phyloP scores from a whole-genome alignment of 345 rosid genomes.

The Camelina sativa region DNA sequence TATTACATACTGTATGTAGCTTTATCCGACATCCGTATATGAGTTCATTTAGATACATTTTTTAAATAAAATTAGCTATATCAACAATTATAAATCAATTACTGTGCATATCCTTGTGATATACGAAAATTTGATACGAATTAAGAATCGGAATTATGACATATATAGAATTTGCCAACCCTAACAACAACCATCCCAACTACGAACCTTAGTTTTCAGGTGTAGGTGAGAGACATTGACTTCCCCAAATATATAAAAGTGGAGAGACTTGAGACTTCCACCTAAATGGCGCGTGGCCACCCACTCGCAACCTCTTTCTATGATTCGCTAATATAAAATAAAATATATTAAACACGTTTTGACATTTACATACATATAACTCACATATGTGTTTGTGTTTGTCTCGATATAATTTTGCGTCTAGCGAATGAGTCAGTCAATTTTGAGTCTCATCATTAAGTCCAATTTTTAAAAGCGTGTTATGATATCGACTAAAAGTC shows the following conservation, averaged over 20 bases:
- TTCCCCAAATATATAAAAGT: background rate
- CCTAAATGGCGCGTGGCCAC: slow-evolving; percentile 39
- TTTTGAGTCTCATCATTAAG: slow-evolving; percentile 10
- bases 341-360: background rate
- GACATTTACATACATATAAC: slow-evolving; percentile 11
- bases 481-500: slow-evolving; percentile 20
- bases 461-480: slow-evolving; percentile 31
- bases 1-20: too few species aligned
- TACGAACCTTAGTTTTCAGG: slow-evolving; percentile 26
- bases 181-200: slow-evolving; percentile 36
- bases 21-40: background rate
- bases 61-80: background rate
- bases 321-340: slow-evolving; percentile 1
- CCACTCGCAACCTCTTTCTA: slow-evolving; percentile 23
- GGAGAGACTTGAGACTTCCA: slow-evolving; percentile 19
- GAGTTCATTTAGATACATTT: background rate
- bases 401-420: background rate
- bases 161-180: slow-evolving; percentile 29
- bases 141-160: background rate
- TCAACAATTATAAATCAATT: background rate
- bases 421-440: slow-evolving; percentile 26
- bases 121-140: background rate
- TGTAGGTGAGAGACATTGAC: slow-evolving; percentile 34
- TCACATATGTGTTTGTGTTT: slow-evolving; percentile 15
- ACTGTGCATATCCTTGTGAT: background rate